These are phyloP conservation scores for Artemisia annua DNA, from an alignment of 129 eudicot species.

Conservation along the genomic window DNA sequence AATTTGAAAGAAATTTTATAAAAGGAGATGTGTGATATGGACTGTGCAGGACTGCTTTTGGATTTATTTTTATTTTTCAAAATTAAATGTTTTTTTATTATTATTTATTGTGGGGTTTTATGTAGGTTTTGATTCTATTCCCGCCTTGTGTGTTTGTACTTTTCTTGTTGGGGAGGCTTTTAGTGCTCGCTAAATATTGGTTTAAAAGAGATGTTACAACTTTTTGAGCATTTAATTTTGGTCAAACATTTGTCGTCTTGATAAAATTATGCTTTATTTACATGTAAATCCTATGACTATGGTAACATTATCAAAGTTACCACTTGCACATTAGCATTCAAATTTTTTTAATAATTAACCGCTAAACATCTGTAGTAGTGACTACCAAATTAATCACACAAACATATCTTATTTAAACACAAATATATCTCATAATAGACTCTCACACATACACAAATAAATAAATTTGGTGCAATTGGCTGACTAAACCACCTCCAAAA, in stretches of 20 bases:
- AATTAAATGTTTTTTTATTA: slow-evolving; percentile 6
- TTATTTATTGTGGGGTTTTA: slow-evolving; percentile 7
- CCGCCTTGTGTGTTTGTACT: slow-evolving; percentile 55
- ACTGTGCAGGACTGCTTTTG: slow-evolving; percentile 21
- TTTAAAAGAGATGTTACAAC: slow-evolving; percentile 1
- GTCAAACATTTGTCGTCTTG: neutral
- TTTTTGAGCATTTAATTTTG: neutral
- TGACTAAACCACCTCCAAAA: no score
- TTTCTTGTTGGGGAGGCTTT: slow-evolving; percentile 17
- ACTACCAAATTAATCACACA: no score
- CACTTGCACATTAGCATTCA: no score
- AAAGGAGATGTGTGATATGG: slow-evolving; percentile 14
- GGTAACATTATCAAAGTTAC: no score
- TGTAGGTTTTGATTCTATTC: slow-evolving; percentile 45
- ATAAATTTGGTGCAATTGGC: no score
- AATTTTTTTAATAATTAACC: no score
- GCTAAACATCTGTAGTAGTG: no score
- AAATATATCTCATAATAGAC: no score
- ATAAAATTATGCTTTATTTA: no score
- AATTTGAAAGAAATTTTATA: slow-evolving; percentile 12
- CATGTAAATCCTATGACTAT: no score
- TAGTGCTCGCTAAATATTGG: neutral
- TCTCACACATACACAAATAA: no score
- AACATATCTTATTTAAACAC: no score
- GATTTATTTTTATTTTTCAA: slow-evolving; percentile 23